Evolutionary conservation across 768 basidiomycete species (phyloP).

Genomic region (Dioszegia hungarica): DNA sequence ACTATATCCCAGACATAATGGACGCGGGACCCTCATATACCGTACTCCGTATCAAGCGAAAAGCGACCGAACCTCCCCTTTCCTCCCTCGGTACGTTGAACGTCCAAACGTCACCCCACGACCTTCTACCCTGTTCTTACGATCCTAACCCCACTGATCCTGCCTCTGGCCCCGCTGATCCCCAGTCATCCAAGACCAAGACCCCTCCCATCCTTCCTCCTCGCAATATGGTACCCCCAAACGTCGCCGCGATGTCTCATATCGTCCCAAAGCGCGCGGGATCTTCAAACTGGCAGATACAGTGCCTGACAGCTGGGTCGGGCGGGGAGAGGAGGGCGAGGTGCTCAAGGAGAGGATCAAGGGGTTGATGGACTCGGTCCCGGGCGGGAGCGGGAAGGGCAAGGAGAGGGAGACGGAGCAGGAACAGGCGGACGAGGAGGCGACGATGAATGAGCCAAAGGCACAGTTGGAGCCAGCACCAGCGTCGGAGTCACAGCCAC

Average conservation of each 20-base stretch:
- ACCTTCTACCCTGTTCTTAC: no score
- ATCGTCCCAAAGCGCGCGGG: constrained; percentile 25
- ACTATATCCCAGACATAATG: background rate
- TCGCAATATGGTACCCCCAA: background rate
- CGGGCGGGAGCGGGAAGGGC: background rate
- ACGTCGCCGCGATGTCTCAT: constrained; percentile 22
- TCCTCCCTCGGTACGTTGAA: constrained; percentile 40
- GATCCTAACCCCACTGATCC: no score
- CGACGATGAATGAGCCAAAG: constrained; percentile 6
- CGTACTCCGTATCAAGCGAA: constrained; percentile 49
- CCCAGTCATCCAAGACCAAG: constrained; percentile 46
- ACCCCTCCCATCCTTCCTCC: constrained; percentile 10
- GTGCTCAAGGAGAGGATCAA: constrained; percentile 35
- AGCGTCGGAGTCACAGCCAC: background rate
- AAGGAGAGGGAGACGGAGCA: background rate
- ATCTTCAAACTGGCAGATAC: constrained; percentile 49
- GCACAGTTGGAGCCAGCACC: background rate
- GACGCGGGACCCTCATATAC: constrained; percentile 31
- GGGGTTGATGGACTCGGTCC: background rate
- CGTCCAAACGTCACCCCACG: no score
- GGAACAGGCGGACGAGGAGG: background rate
- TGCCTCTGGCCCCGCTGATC: no score
- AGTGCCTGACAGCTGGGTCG: constrained; percentile 45
- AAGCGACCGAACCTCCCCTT: constrained; percentile 47
- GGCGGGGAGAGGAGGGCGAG: constrained; percentile 40